Percentiles rank a stretch among this genome's conserved stretches.
phyloP scores from a whole-genome alignment of 805 yeast species.

The Spathaspora arborariae region DNA sequence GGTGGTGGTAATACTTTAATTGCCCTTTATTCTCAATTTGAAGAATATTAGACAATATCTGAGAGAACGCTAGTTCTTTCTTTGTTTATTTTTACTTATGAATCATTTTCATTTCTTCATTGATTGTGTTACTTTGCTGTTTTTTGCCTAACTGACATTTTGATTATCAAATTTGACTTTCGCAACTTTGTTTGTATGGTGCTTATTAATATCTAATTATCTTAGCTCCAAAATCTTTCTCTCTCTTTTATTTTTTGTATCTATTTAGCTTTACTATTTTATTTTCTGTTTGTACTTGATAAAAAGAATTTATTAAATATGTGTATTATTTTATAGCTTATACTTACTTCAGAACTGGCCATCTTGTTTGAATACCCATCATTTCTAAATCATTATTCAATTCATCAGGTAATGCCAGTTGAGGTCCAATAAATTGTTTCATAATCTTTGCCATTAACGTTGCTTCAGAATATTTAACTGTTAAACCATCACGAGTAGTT shows the following conservation, averaged over 20 bases:
- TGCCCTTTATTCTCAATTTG: slow-evolving; percentile 51
- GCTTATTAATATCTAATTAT: no score
- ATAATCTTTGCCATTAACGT: slow-evolving; percentile 37
- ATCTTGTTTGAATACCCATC: slow-evolving; percentile 33
- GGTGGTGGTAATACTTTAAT: slow-evolving; percentile 44
- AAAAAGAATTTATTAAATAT: background rate
- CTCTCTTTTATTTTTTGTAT: background rate
- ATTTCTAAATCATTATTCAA: slow-evolving; percentile 30
- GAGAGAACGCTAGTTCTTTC: background rate
- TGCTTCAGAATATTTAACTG: slow-evolving; percentile 28
- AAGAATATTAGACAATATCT: slow-evolving; percentile 28
- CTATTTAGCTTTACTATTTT: background rate
- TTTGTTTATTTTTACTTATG: background rate
- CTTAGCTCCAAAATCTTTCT: no score
- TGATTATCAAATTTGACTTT: background rate
- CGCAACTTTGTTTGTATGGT: background rate
- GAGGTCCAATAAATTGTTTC: slow-evolving; percentile 42
- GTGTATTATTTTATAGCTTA: background rate
- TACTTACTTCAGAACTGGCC: slow-evolving; percentile 25
- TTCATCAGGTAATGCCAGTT: slow-evolving; percentile 30
- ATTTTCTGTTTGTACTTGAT: background rate
- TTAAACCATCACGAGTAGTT: background rate
- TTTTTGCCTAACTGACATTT: background rate
- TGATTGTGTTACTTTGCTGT: slow-evolving; percentile 8
- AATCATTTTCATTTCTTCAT: slow-evolving; percentile 5